A percentile compares a stretch with the other conserved stretches of the same genome.
Conservation (phyloP, 2,329 filamentous ascomycete species). For the Phoma sp. region DNA sequence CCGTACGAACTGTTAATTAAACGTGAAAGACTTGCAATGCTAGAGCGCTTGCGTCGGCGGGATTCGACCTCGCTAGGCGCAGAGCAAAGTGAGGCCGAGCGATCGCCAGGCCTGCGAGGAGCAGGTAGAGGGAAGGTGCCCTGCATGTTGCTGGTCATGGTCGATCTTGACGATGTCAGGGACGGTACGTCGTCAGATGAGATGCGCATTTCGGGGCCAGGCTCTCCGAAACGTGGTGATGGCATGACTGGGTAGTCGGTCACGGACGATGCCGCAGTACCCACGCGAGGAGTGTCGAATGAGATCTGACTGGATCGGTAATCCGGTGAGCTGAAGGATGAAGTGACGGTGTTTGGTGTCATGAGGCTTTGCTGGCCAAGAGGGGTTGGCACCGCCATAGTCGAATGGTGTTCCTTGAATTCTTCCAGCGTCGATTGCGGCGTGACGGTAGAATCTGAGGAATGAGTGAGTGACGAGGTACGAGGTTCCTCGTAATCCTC, state of each 20-base stretch:
- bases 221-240: constrained; percentile 75
- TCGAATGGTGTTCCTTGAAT: constrained; percentile 46
- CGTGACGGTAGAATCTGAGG: constrained; percentile 58
- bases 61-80: constrained; percentile 49
- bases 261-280: constrained; percentile 77
- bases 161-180: constrained; percentile 77
- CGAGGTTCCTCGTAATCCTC: constrained; percentile 58
- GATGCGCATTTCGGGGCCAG: constrained; percentile 73
- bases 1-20: constrained; percentile 72
- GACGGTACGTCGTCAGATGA: constrained; percentile 79
- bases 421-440: constrained; percentile 40
- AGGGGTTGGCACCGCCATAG: constrained; percentile 49
- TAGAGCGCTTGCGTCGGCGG: constrained; percentile 75
- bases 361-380: constrained; percentile 60
- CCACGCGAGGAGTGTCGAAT: constrained; percentile 75
- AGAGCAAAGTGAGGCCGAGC: constrained; percentile 52
- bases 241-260: constrained; percentile 75
- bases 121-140: constrained; percentile 53
- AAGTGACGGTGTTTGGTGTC: constrained; percentile 69
- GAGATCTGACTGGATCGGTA: constrained; percentile 66
- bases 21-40: constrained; percentile 77
- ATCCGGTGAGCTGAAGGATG: constrained; percentile 69
- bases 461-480: constrained; percentile 58
- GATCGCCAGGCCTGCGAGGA: constrained; percentile 53
- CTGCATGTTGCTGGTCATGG: constrained; percentile 74